Conservation (phyloP, 352 stramenopile genomes). For the Aphanomyces stellatus region DNA sequence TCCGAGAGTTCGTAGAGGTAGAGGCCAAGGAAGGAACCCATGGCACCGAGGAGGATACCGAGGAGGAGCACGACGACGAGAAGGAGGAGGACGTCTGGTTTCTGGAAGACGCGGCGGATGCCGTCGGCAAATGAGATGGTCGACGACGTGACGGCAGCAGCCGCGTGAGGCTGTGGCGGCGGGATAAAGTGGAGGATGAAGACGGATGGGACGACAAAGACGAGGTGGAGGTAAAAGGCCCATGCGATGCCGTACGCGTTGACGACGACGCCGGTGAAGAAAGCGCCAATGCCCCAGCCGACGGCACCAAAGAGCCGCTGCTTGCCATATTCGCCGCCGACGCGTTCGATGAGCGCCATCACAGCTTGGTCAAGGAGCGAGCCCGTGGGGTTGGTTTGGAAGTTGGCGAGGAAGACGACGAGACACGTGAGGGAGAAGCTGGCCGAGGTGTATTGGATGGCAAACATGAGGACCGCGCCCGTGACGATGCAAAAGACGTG, state of each 20-base stretch:
- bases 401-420: conserved; percentile 65
- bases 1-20: conserved; percentile 63
- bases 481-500: conserved; percentile 55
- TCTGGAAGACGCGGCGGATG: not conserved
- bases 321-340: conserved; percentile 69
- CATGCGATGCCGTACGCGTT: conserved; percentile 55
- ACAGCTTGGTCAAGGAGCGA: conserved; percentile 59
- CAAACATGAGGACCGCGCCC: conserved; percentile 57
- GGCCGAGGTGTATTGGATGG: conserved; percentile 46
- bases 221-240: conserved; percentile 47
- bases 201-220: conserved; percentile 1
- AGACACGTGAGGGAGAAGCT: conserved; percentile 58
- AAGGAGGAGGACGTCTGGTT: conserved; percentile 51
- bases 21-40: conserved; percentile 64
- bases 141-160: not conserved
- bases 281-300: conserved; percentile 55
- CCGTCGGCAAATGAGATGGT: not conserved
- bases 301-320: conserved; percentile 62
- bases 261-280: conserved; percentile 51
- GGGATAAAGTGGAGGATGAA: not conserved
- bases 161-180: not conserved
- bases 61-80: conserved; percentile 58
- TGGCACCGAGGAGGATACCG: conserved; percentile 45
- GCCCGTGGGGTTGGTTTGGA: conserved; percentile 55
- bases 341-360: conserved; percentile 47